phyloP scores from a whole-genome alignment of 352 stramenopile genomes.

The Globisporangium splendens region DNA sequence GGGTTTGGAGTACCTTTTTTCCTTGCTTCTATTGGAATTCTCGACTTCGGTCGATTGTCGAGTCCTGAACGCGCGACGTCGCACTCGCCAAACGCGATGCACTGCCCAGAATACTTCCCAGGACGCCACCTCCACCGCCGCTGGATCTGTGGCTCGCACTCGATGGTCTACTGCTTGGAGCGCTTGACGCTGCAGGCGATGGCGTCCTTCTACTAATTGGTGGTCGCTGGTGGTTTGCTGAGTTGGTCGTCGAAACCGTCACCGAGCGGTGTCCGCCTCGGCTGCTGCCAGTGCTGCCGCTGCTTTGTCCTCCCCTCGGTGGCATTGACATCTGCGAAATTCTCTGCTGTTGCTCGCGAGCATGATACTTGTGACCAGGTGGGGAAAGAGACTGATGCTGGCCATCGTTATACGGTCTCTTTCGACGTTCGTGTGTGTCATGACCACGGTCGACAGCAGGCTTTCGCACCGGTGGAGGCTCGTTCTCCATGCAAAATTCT shows the following conservation, averaged over 20 bases:
- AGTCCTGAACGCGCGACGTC: slow-evolving; percentile 65
- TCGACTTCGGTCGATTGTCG: slow-evolving; percentile 31
- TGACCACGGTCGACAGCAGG: background rate
- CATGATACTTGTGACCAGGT: slow-evolving; percentile 7
- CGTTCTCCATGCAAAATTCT: slow-evolving; percentile 51
- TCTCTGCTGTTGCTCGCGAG: slow-evolving; percentile 4
- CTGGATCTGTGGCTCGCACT: slow-evolving; percentile 10
- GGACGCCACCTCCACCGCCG: slow-evolving; percentile 25
- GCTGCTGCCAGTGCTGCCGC: background rate
- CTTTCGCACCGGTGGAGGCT: slow-evolving; percentile 17
- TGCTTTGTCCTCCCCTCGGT: background rate
- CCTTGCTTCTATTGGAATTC: slow-evolving; percentile 24
- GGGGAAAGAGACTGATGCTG: slow-evolving; percentile 7
- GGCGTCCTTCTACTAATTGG: slow-evolving; percentile 2
- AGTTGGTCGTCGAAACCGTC: slow-evolving; percentile 1
- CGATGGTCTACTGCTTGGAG: slow-evolving; percentile 1
- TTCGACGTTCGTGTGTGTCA: slow-evolving; percentile 1
- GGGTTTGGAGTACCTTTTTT: background rate
- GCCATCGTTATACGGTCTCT: slow-evolving; percentile 12
- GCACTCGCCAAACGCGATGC: slow-evolving; percentile 55
- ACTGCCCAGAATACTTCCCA: slow-evolving; percentile 67
- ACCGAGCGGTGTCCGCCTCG: slow-evolving; percentile 5
- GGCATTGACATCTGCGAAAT: background rate
- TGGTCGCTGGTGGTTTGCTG: slow-evolving; percentile 10
- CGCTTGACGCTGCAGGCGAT: background rate